Evolutionary conservation across 2,329 filamentous ascomycete genomes (phyloP).

Genomic region (Fusarium sacchari): DNA sequence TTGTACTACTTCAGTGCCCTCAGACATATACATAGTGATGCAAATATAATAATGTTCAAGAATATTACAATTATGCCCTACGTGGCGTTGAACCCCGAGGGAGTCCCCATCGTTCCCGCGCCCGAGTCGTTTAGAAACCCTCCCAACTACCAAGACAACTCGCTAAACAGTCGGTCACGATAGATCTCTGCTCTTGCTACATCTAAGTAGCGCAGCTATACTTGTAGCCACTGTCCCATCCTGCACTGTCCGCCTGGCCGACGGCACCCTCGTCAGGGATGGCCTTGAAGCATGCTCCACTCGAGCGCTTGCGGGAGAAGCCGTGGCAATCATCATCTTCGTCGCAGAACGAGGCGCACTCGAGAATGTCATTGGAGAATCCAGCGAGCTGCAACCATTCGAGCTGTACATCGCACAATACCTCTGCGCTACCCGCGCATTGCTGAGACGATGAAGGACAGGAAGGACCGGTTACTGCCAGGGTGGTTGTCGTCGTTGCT

Average conservation of each 20-base stretch:
- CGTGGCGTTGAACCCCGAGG: background rate
- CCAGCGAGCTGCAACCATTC: rapidly evolving
- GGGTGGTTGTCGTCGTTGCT: background rate
- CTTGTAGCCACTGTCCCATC: background rate
- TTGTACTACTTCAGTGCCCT: background rate
- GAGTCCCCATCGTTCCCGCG: too few species aligned
- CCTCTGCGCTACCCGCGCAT: background rate
- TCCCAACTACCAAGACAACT: background rate
- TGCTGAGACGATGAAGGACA: background rate
- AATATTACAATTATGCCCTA: background rate
- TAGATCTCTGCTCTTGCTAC: rapidly evolving
- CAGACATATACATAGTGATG: background rate
- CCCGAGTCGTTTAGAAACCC: background rate
- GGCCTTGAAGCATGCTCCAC: background rate
- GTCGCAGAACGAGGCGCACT: background rate
- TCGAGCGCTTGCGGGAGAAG: background rate
- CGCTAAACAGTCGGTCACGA: background rate
- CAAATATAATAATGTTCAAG: background rate
- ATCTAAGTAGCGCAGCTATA: background rate
- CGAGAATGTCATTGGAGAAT: background rate
- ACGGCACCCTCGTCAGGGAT: too few species aligned
- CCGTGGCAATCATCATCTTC: background rate
- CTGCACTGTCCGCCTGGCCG: rapidly evolving
- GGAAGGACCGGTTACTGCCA: rapidly evolving
- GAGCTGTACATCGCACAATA: background rate